Conservation (phyloP, 352 stramenopile genomes). For the Peronospora tabacina region DNA sequence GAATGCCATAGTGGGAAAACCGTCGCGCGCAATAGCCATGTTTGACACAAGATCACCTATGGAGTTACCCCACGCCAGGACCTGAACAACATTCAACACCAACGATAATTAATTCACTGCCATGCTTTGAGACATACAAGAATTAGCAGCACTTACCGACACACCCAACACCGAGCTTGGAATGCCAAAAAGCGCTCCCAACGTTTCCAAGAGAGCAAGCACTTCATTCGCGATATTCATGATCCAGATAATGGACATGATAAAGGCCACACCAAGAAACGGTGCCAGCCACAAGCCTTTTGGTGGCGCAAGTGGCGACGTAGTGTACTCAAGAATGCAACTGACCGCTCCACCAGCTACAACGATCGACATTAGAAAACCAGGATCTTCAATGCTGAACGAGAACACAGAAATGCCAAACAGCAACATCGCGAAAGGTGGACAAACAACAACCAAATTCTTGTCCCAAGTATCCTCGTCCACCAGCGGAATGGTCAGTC, state of each 20-base stretch:
- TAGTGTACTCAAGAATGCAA: slow-evolving; percentile 38
- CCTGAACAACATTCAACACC: slow-evolving; percentile 27
- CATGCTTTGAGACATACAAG: background rate
- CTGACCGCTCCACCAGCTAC: slow-evolving; percentile 39
- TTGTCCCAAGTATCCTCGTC: slow-evolving; percentile 81
- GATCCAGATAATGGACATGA: slow-evolving; percentile 84
- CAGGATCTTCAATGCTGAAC: slow-evolving; percentile 37
- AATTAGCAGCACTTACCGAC: slow-evolving; percentile 38
- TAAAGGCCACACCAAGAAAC: slow-evolving; percentile 65
- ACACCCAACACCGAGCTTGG: slow-evolving; percentile 69
- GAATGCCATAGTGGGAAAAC: slow-evolving; percentile 79
- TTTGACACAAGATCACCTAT: slow-evolving; percentile 75
- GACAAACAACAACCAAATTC: slow-evolving; percentile 54
- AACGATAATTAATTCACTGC: slow-evolving; percentile 9
- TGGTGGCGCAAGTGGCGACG: slow-evolving; percentile 39
- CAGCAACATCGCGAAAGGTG: slow-evolving; percentile 51
- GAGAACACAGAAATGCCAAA: slow-evolving; percentile 48
- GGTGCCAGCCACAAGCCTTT: slow-evolving; percentile 40
- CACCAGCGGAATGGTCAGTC: slow-evolving; percentile 68
- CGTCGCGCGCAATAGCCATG: slow-evolving; percentile 68
- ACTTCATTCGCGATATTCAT: slow-evolving; percentile 82
- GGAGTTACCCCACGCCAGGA: slow-evolving; percentile 74
- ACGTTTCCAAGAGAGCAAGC: slow-evolving; percentile 59
- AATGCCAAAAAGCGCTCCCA: slow-evolving; percentile 67
- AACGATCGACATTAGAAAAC: slow-evolving; percentile 40